These are phyloP conservation scores for Metarhizium album DNA, from an alignment of 2,329 filamentous ascomycete genomes.

Conservation along the genomic window DNA sequence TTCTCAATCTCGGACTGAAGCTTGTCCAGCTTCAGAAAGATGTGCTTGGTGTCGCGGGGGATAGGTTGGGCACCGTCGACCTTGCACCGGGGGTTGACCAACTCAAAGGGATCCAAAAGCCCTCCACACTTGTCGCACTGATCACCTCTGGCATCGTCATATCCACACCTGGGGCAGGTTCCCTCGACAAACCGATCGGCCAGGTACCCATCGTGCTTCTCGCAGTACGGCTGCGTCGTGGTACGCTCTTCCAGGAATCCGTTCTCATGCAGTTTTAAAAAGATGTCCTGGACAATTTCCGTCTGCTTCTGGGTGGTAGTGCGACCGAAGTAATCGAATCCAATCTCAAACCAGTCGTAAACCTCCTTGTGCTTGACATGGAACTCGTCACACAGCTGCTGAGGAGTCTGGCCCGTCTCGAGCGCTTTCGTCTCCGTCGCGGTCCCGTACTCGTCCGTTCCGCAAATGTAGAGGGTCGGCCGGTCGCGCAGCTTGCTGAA, in stretches of 20 bases:
- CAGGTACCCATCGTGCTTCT: conserved; percentile 63
- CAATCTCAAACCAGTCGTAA: conserved; percentile 94
- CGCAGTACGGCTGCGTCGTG: conserved; percentile 85
- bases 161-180: conserved; percentile 62
- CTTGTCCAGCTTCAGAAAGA: conserved; percentile 79
- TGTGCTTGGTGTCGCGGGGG: conserved; percentile 73
- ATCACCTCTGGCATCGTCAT: conserved; percentile 60
- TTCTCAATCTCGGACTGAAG: conserved; percentile 65
- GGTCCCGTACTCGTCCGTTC: conserved; percentile 83
- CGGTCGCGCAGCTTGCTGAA: conserved; percentile 72
- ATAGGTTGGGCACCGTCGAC: conserved; percentile 76
- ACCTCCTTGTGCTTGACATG: conserved; percentile 81
- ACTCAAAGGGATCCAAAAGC: conserved; percentile 59
- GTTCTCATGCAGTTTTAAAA: conserved; percentile 77
- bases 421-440: conserved; percentile 93
- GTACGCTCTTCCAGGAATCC: conserved; percentile 79
- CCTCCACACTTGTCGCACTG: conserved; percentile 68
- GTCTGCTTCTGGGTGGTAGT: conserved; percentile 86
- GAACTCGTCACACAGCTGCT: conserved; percentile 85
- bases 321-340: conserved; percentile 88
- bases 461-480: conserved; percentile 77
- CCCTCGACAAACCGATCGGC: conserved; percentile 83
- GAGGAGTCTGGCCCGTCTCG: conserved; percentile 72
- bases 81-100: conserved; percentile 85
- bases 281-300: conserved; percentile 86